These are phyloP conservation scores for Hygrophorus russula DNA, from an alignment of 768 basidiomycete species.

Conservation along the genomic window DNA sequence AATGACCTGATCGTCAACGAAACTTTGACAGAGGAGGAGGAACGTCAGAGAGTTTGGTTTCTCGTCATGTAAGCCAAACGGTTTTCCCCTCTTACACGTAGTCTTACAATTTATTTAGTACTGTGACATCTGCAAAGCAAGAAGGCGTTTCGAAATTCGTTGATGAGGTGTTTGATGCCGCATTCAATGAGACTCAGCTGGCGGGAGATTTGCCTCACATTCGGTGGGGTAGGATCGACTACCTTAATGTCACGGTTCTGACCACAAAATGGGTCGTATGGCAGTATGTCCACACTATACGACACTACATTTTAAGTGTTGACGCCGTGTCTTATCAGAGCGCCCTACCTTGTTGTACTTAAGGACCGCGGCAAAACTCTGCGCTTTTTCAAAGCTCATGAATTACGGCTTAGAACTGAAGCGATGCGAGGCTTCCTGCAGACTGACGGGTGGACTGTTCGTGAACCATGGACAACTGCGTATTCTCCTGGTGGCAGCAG, in stretches of 20 bases:
- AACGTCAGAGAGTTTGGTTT: conserved; percentile 63
- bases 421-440: conserved; percentile 56
- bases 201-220: conserved; percentile 58
- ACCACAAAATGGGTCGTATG: conserved; percentile 84
- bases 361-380: conserved; percentile 65
- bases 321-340: conserved; percentile 29
- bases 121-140: conserved; percentile 43
- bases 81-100: conserved; percentile 3
- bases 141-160: conserved; percentile 61
- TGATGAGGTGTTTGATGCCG: conserved; percentile 63
- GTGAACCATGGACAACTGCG: conserved; percentile 55
- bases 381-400: conserved; percentile 66
- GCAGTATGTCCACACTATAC: conserved; percentile 41
- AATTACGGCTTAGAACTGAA: conserved; percentile 49
- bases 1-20: conserved; percentile 64
- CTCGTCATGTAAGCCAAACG: conserved; percentile 52
- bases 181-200: conserved; percentile 52
- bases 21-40: conserved; percentile 49
- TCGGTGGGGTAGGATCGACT: conserved; percentile 81
- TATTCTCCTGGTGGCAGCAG: conserved; percentile 71
- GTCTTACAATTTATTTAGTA: conserved; percentile 23
- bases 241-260: conserved; percentile 69
- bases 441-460: conserved; percentile 48
- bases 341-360: conserved; percentile 62
- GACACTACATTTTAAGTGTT: neutral